These are phyloP conservation scores for Spergularia marina DNA, from an alignment of 148 eudicot genomes.

Conservation along the genomic window DNA sequence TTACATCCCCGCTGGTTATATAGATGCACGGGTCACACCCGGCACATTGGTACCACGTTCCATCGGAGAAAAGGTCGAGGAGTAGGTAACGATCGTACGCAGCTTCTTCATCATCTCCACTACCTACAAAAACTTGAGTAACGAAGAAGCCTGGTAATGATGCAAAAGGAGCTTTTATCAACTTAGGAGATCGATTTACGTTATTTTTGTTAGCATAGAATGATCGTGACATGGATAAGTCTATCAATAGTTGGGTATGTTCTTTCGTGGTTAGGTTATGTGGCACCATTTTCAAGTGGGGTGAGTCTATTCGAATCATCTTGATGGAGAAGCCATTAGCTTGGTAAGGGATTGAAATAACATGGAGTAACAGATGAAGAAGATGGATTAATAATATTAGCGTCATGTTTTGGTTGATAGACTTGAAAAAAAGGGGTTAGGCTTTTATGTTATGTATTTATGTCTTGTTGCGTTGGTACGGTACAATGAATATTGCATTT, in stretches of 20 bases:
- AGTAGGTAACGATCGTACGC: background rate
- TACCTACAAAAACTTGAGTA: conserved; percentile 3
- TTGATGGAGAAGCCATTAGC: background rate
- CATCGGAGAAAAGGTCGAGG: conserved; percentile 5
- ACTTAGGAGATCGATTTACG: background rate
- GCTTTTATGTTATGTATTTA: too few species aligned
- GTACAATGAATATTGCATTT: too few species aligned
- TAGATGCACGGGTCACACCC: conserved; percentile 11
- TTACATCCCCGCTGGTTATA: background rate
- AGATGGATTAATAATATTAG: too few species aligned
- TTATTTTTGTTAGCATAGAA: background rate
- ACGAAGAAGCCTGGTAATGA: background rate
- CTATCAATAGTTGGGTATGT: background rate
- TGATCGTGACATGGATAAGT: conserved; percentile 9
- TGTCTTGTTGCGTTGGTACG: too few species aligned
- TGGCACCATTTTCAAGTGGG: background rate
- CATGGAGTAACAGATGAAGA: too few species aligned
- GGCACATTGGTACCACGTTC: conserved; percentile 20
- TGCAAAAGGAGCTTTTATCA: background rate
- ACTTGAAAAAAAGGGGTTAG: too few species aligned
- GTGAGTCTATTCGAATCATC: conserved; percentile 5
- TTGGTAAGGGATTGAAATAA: too few species aligned
- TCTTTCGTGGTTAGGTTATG: background rate
- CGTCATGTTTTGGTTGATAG: too few species aligned
- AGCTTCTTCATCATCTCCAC: background rate